Conservation (phyloP, 1,284 basidiomycete species). For the Mycena sp. region DNA sequence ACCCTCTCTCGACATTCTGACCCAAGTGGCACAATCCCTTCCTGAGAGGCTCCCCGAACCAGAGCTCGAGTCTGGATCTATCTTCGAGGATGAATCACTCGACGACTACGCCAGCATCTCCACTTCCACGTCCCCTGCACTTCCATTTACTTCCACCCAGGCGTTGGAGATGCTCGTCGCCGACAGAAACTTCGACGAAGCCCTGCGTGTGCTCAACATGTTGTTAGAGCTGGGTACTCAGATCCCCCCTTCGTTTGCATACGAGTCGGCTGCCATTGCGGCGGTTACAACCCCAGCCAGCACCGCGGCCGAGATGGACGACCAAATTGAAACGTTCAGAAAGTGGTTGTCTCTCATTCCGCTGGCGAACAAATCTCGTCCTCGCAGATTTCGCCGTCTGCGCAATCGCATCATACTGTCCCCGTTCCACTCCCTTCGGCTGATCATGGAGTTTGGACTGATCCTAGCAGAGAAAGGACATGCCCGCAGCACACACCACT, state of each 20-base stretch:
- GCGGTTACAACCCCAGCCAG: constrained; percentile 35
- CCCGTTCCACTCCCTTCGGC: constrained; percentile 34
- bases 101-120: constrained; percentile 28
- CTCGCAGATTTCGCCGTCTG: constrained; percentile 37
- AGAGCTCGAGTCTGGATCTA: constrained; percentile 24
- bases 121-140: constrained; percentile 16
- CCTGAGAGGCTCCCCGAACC: constrained; percentile 34
- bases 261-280: constrained; percentile 46
- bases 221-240: constrained; percentile 46
- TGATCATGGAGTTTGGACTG: constrained; percentile 43
- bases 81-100: constrained; percentile 34
- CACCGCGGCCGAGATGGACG: constrained; percentile 40
- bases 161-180: constrained; percentile 39
- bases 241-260: constrained; percentile 47
- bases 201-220: constrained; percentile 45
- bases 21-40: constrained; percentile 27
- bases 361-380: constrained; percentile 33
- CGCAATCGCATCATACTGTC: constrained; percentile 36
- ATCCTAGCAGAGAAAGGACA: constrained; percentile 46
- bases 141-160: constrained; percentile 31
- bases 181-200: constrained; percentile 36
- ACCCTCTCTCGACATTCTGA: constrained; percentile 27
- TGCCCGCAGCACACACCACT: constrained; percentile 39
- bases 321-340: constrained; percentile 40
- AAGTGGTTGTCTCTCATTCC: constrained; percentile 57